Conservation (phyloP, 1,139 yeast genomes). For the Protomyces macrosporus region DNA sequence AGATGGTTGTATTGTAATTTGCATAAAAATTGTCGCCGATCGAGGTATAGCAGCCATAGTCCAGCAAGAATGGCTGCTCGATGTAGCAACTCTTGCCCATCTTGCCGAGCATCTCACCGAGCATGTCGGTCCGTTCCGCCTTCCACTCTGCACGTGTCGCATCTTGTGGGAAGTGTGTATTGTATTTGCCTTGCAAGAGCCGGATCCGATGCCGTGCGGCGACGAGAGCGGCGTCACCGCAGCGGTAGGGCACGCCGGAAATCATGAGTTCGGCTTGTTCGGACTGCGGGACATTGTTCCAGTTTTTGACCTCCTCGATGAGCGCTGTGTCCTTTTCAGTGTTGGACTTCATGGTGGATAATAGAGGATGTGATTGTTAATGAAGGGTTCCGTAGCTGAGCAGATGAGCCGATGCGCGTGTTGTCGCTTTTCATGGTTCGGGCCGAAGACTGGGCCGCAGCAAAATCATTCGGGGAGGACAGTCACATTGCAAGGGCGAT, state of each 20-base stretch:
- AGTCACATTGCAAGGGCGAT: not conserved
- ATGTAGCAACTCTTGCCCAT: constrained; percentile 34
- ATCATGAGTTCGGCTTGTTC: not conserved
- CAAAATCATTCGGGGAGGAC: not conserved
- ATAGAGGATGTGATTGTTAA: too few relatives aligned
- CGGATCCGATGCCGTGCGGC: constrained; percentile 1
- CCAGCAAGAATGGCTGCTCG: constrained; percentile 53
- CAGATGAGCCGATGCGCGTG: too few relatives aligned
- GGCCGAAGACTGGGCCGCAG: not conserved
- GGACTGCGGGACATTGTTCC: not conserved
- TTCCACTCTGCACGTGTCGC: not conserved
- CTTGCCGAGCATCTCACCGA: not conserved
- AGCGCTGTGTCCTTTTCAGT: not conserved
- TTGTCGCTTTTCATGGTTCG: not conserved
- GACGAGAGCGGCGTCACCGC: not conserved
- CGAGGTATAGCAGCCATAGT: constrained; percentile 53
- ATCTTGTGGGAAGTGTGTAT: not conserved
- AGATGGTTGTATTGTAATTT: constrained; percentile 52
- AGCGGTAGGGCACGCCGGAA: not conserved
- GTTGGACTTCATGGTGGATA: not conserved
- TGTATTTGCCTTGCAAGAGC: not conserved
- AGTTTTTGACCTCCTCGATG: not conserved
- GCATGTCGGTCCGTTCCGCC: not conserved
- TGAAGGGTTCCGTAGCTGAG: too few relatives aligned
- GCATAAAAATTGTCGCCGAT: constrained; percentile 48